Evolutionary conservation across 352 stramenopile genomes (phyloP).

Genomic region (Pythium aquatile): DNA sequence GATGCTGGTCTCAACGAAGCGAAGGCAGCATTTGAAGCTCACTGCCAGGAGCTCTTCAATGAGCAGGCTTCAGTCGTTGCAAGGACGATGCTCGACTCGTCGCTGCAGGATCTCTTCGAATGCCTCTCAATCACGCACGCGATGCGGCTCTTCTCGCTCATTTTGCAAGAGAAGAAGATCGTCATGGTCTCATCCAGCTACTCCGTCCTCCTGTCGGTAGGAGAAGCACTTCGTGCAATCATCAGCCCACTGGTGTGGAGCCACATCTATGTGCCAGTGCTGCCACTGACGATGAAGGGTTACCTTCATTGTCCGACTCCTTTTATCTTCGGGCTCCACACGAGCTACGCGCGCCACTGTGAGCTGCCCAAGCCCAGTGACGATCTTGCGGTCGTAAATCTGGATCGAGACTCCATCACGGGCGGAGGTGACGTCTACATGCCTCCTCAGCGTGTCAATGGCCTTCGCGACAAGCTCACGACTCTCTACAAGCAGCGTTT

Average conservation of each 20-base stretch:
- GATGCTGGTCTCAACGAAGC: background rate
- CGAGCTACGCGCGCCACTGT: slow-evolving; percentile 48
- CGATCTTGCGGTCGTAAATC: slow-evolving; percentile 55
- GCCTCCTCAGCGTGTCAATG: slow-evolving; percentile 33
- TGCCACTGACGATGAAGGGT: slow-evolving; percentile 57
- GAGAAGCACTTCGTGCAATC: slow-evolving; percentile 49
- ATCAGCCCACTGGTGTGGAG: slow-evolving; percentile 69
- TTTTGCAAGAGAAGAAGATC: slow-evolving; percentile 73
- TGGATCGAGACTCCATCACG: slow-evolving; percentile 54
- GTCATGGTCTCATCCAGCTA: slow-evolving; percentile 68
- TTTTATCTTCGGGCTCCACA: slow-evolving; percentile 77
- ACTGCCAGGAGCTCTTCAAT: slow-evolving; percentile 4
- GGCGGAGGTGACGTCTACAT: slow-evolving; percentile 43
- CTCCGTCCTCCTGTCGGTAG: slow-evolving; percentile 55
- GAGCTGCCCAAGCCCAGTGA: slow-evolving; percentile 46
- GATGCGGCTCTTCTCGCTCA: slow-evolving; percentile 58
- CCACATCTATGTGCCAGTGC: slow-evolving; percentile 74
- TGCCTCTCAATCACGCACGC: slow-evolving; percentile 56
- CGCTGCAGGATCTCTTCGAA: slow-evolving; percentile 53
- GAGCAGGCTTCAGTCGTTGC: too few species aligned
- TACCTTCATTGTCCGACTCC: slow-evolving; percentile 76
- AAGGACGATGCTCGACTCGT: slow-evolving; percentile 38
- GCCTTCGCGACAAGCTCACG: slow-evolving; percentile 44
- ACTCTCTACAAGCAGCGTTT: slow-evolving; percentile 38
- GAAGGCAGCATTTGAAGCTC: slow-evolving; percentile 5